Evolutionary conservation across 108 stramenopile species (phyloP).

Genomic region (Skeletonema marinoi): DNA sequence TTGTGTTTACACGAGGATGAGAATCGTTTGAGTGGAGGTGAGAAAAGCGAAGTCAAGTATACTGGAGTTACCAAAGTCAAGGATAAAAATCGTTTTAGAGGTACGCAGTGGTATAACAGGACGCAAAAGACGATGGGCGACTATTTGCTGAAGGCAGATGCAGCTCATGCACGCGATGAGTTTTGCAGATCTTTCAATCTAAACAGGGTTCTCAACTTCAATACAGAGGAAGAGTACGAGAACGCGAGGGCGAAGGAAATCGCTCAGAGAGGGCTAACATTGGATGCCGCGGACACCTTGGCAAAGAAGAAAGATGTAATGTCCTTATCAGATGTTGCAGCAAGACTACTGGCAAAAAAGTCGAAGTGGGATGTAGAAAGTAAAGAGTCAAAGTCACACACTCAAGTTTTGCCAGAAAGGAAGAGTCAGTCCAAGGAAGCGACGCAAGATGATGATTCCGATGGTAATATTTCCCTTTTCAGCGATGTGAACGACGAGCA

Average conservation of each 20-base stretch:
- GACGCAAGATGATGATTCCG: background rate
- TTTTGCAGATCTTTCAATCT: background rate
- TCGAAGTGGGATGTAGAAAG: background rate
- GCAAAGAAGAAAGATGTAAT: background rate
- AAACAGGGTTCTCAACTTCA: background rate
- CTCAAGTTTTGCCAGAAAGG: background rate
- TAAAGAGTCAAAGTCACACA: background rate
- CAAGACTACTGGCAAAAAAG: background rate
- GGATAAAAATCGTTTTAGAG: background rate
- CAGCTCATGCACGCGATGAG: background rate
- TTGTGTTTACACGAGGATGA: too few species aligned
- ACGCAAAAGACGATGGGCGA: background rate
- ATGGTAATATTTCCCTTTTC: slow-evolving; percentile 14
- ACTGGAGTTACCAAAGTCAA: background rate
- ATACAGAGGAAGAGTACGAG: background rate
- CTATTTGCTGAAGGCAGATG: background rate
- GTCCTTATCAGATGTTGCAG: background rate
- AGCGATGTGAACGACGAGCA: background rate
- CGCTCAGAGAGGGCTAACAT: background rate
- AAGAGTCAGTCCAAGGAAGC: background rate
- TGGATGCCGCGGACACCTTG: background rate
- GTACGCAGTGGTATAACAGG: background rate
- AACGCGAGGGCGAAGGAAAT: background rate
- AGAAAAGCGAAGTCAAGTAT: background rate
- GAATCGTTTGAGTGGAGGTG: background rate